Evolutionary conservation across 345 rosid species (phyloP).

Genomic region (Lagerstroemia speciosa): DNA sequence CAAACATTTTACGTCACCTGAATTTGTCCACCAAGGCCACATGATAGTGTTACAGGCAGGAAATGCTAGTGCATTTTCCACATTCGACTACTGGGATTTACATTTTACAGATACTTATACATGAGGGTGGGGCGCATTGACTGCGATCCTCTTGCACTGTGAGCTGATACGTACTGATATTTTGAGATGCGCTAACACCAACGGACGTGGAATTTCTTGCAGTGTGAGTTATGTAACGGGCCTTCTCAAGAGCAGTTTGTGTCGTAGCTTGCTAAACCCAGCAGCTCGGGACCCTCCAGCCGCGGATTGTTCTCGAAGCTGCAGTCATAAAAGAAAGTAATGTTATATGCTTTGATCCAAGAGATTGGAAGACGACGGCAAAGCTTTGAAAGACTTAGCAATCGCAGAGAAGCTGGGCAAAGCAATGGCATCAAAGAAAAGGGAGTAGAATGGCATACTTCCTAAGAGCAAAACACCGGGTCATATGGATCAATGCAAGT

Average conservation of each 20-base stretch:
- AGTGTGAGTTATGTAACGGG: background rate
- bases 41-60: background rate
- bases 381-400: background rate
- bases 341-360: background rate
- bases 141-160: conserved; percentile 4
- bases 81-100: background rate
- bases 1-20: background rate
- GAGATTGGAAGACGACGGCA: background rate
- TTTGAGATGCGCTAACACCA: conserved; percentile 9
- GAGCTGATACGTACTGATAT: conserved; percentile 13
- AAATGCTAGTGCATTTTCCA: conserved; percentile 4
- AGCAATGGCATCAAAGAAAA: background rate
- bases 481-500: background rate
- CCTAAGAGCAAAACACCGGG: no score
- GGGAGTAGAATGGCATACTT: background rate
- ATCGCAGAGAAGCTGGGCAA: background rate
- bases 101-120: background rate
- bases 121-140: background rate
- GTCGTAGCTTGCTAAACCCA: conserved; percentile 84
- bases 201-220: background rate
- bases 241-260: conserved; percentile 64
- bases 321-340: background rate
- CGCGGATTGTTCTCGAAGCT: conserved; percentile 91
- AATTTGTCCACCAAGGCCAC: background rate
- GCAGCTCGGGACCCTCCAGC: conserved; percentile 84